A percentile compares a stretch with the other conserved stretches of the same genome.
Evolutionary conservation across 2,329 filamentous ascomycete genomes (phyloP).

Genomic region (Sarocladiaceae sp.): DNA sequence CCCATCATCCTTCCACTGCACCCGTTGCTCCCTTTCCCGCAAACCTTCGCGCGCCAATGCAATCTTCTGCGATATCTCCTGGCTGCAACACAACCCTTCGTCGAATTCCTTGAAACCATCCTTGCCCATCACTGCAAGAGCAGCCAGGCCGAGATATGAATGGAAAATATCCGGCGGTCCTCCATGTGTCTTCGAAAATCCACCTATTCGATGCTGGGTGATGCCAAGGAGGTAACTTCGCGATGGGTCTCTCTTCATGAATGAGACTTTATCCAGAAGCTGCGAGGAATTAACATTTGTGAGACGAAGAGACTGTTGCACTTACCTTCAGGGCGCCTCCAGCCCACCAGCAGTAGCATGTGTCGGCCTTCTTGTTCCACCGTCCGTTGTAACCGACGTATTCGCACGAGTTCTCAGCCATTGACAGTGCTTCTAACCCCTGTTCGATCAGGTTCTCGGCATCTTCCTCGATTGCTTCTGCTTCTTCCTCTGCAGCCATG

Average conservation of each 20-base stretch:
- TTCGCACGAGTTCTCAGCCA: constrained; percentile 23
- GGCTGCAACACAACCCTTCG: constrained; percentile 67
- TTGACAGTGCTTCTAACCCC: constrained; percentile 27
- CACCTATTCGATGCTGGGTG: constrained; percentile 80
- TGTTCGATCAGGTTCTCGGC: constrained; percentile 31
- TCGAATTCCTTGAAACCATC: constrained; percentile 65
- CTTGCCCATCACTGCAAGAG: constrained; percentile 68
- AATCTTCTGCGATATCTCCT: constrained; percentile 47
- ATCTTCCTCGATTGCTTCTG: constrained; percentile 36
- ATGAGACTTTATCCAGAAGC: not conserved
- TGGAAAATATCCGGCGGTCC: constrained; percentile 76
- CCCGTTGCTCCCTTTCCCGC: constrained; percentile 13
- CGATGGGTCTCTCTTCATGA: constrained; percentile 37
- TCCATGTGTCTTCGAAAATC: constrained; percentile 68
- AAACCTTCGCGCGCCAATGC: constrained; percentile 37
- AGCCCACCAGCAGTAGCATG: constrained; percentile 95
- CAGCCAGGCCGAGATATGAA: constrained; percentile 79
- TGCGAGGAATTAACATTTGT: constrained; percentile 28
- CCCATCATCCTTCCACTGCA: constrained; percentile 18
- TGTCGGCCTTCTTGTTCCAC: constrained; percentile 86
- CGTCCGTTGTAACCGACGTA: constrained; percentile 82
- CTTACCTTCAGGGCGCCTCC: constrained; percentile 52
- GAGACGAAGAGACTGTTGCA: not conserved
- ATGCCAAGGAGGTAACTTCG: constrained; percentile 77
- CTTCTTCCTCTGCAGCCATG: constrained; percentile 38